Conservation (phyloP, 2,329 filamentous ascomycete species). For the Fusarium denticulatum region DNA sequence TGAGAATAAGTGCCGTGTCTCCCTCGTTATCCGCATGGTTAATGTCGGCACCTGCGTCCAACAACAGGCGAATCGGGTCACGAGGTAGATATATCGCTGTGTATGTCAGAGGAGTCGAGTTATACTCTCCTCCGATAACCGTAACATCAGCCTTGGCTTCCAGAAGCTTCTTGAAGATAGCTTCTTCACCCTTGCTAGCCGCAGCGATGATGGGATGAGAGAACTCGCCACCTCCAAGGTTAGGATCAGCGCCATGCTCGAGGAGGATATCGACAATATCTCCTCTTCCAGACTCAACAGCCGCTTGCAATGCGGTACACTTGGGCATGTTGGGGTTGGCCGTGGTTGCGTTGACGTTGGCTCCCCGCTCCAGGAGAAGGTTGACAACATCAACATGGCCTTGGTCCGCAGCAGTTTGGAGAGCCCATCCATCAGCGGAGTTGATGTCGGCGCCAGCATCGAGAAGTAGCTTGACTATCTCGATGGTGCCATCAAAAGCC, state of each 20-base stretch:
- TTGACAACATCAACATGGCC: slow-evolving; percentile 50
- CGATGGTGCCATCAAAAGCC: slow-evolving; percentile 49
- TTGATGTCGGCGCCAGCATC: slow-evolving; percentile 49
- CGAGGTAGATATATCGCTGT: slow-evolving; percentile 49
- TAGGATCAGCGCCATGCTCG: slow-evolving; percentile 50
- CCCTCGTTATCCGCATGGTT: slow-evolving; percentile 48
- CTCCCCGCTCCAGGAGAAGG: slow-evolving; percentile 48
- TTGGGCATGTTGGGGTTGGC: slow-evolving; percentile 41
- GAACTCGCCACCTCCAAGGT: slow-evolving; percentile 48
- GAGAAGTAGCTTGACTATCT: slow-evolving; percentile 46
- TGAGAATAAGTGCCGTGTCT: slow-evolving; percentile 52
- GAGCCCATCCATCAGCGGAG: slow-evolving; percentile 48
- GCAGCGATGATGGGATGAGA: slow-evolving; percentile 52
- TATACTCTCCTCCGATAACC: slow-evolving; percentile 48
- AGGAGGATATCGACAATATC: slow-evolving; percentile 53
- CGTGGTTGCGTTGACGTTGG: slow-evolving; percentile 49
- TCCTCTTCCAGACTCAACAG: slow-evolving; percentile 47
- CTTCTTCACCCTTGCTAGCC: slow-evolving; percentile 46
- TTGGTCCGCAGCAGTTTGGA: slow-evolving; percentile 51
- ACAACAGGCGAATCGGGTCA: slow-evolving; percentile 45
- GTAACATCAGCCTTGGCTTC: slow-evolving; percentile 49
- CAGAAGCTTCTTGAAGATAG: slow-evolving; percentile 50
- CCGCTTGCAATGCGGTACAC: slow-evolving; percentile 54
- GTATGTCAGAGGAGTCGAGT: slow-evolving; percentile 50
- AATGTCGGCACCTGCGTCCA: slow-evolving; percentile 52